Evolutionary conservation across 2,329 filamentous ascomycete species (phyloP), one percentile per base, ranked within the genome.

Genomic region (Atkinsonella hypoxylon): DNA sequence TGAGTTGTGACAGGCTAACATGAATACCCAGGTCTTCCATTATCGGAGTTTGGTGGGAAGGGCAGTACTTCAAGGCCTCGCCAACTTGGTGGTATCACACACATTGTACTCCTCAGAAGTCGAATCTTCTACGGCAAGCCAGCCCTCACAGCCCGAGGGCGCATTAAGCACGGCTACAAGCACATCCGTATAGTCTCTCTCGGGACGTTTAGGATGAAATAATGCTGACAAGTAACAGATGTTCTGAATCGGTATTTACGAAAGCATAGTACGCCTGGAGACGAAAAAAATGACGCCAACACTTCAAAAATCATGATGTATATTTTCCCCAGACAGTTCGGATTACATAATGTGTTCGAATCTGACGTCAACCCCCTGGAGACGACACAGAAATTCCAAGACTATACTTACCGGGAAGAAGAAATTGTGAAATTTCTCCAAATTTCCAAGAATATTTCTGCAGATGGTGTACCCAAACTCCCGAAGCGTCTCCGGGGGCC

Each of bases 261-360:
- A 39, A 26, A 26, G 26, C 26, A 26, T 26, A 26, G 26, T 26
- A 26, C 20, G 5, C 20, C 26, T 26, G 4, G 26, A 26, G 26
- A 26, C 26, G 4, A 26, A 8, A 26, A 45, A 22, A 57, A 60
- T 15, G 51, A 71, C 1, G 61, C 67, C 12, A 77, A 84, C 55
- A 86, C 82, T 0, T 61, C 81, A 11, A 87, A 85, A 57, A 68
- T 95, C 18, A 80, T 95, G 78, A 93, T 91, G 73, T 91, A 97
- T 65, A 82, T 98, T 1, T 98, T 98, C 58, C 93, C 93, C 32
- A 77, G 84, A 11, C 90, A 97, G 61, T 97, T 95, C 61, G 80
- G 81, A 13, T 71, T 98, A 3, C 89, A 95, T 62, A 98, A 97
- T 65, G 89, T 85, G n/a, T 96, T 97, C 62, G 89, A 82, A 0